These are phyloP conservation scores for Metschnikowia gelsemii DNA, from an alignment of 805 yeast species.

Conservation along the genomic window DNA sequence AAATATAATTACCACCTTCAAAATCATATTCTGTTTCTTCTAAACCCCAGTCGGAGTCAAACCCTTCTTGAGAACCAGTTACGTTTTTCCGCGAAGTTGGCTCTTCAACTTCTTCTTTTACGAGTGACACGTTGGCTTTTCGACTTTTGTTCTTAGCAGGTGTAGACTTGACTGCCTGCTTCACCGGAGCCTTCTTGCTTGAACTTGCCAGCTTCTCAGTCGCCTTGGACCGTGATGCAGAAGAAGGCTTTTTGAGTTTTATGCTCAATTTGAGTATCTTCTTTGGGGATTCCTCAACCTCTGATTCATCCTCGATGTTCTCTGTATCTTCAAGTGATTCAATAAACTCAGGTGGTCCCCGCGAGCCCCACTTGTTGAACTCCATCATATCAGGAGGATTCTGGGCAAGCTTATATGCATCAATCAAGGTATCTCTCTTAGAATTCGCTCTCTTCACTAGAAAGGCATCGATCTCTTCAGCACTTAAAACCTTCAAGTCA, in stretches of 20 bases:
- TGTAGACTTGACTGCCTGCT: conserved; percentile 7
- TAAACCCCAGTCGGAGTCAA: conserved; percentile 44
- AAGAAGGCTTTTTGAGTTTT: conserved; percentile 16
- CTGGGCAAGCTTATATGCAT: conserved; percentile 55
- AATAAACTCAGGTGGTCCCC: conserved; percentile 40
- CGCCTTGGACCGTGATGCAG: conserved; percentile 5
- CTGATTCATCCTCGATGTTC: conserved; percentile 38
- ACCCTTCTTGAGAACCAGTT: conserved; percentile 8
- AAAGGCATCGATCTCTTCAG: conserved; percentile 42
- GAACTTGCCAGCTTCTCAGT: conserved; percentile 14
- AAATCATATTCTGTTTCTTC: conserved; percentile 30
- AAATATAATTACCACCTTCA: conserved; percentile 38
- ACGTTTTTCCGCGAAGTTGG: not conserved
- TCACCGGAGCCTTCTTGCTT: conserved; percentile 12
- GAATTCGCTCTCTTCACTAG: conserved; percentile 30
- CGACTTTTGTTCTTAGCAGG: conserved; percentile 2
- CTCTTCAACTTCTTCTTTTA: conserved; percentile 2
- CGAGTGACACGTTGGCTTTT: not conserved
- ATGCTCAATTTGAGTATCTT: conserved; percentile 22
- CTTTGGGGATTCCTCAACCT: conserved; percentile 36
- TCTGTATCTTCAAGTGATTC: conserved; percentile 42
- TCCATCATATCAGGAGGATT: conserved; percentile 43
- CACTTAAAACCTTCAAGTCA: conserved; percentile 50
- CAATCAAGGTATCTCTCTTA: conserved; percentile 43
- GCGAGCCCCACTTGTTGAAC: conserved; percentile 42